Percentiles rank a stretch among this genome's conserved stretches.
phyloP scores from a whole-genome alignment of 2,329 filamentous ascomycete genomes.

The Diaporthe ilicicola region DNA sequence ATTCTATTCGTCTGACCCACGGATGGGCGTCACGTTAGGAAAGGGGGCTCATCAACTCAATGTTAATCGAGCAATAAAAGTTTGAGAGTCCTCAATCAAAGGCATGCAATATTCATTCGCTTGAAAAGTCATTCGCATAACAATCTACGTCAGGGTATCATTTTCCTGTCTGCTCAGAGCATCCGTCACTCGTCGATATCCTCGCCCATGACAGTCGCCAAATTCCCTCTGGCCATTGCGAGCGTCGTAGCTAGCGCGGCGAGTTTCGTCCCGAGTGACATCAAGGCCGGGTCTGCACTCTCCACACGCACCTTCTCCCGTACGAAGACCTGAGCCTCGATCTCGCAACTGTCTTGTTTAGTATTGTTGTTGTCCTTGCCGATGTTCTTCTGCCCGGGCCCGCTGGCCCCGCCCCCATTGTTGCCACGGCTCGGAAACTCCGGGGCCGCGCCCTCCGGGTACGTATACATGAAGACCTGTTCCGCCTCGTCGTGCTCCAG shows the following conservation, averaged over 20 bases:
- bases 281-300: constrained; percentile 85
- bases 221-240: constrained; percentile 72
- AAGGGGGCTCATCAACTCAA: not conserved
- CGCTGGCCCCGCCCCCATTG: constrained; percentile 36
- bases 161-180: not conserved
- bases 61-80: not conserved
- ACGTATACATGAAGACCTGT: constrained; percentile 71
- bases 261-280: constrained; percentile 85
- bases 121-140: not conserved
- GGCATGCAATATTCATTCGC: not conserved
- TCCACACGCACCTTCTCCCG: constrained; percentile 90
- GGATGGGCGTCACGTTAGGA: not conserved
- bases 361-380: not conserved
- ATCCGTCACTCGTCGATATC: constrained; percentile 46
- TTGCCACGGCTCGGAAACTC: constrained; percentile 10
- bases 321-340: constrained; percentile 79
- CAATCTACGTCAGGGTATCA: constrained; percentile 27
- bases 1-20: not conserved
- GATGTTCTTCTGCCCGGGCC: not conserved
- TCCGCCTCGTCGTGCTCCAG: constrained; percentile 84
- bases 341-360: constrained; percentile 33
- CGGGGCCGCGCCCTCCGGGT: constrained; percentile 26
- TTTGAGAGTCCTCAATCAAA: too few relatives aligned
- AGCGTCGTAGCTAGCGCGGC: constrained; percentile 79
- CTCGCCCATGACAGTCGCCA: constrained; percentile 81